A percentile compares a stretch with the other conserved stretches of the same genome.
These are phyloP conservation scores for Debaryomycetaceae sp. DNA, from an alignment of 1,139 yeast species.

Conservation along the genomic window DNA sequence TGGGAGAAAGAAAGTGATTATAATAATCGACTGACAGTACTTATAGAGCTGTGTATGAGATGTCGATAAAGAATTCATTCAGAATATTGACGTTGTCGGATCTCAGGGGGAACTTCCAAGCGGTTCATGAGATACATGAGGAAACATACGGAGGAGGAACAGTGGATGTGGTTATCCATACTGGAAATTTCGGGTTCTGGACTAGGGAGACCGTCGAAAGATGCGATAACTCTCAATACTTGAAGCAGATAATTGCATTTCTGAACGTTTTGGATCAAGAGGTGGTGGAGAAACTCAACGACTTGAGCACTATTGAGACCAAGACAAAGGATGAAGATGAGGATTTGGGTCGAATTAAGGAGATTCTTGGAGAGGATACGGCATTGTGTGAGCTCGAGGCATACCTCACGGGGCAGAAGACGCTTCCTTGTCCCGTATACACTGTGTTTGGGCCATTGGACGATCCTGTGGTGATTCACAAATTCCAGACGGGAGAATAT, in stretches of 20 bases:
- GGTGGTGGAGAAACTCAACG: conserved; percentile 44
- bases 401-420: conserved; percentile 46
- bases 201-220: conserved; percentile 52
- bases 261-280: conserved; percentile 56
- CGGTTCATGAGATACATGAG: conserved; percentile 16
- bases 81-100: conserved; percentile 29
- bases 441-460: conserved; percentile 75
- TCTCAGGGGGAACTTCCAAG: conserved; percentile 32
- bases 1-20: not conserved
- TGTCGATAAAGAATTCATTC: conserved; percentile 4
- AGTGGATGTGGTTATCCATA: conserved; percentile 52
- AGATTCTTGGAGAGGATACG: conserved; percentile 14
- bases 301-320: conserved; percentile 34
- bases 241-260: conserved; percentile 67
- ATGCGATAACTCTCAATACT: conserved; percentile 51
- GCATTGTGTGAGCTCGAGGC: conserved; percentile 53
- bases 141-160: conserved; percentile 11
- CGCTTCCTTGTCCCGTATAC: conserved; percentile 64
- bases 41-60: conserved; percentile 1
- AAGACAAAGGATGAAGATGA: conserved; percentile 8
- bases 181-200: conserved; percentile 81
- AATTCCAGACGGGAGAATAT: conserved; percentile 54
- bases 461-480: conserved; percentile 63
- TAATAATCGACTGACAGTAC: not conserved
- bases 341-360: not conserved